Evolutionary conservation across 208 protist species (phyloP).

Genomic region (Leishmania martiniquensis): DNA sequence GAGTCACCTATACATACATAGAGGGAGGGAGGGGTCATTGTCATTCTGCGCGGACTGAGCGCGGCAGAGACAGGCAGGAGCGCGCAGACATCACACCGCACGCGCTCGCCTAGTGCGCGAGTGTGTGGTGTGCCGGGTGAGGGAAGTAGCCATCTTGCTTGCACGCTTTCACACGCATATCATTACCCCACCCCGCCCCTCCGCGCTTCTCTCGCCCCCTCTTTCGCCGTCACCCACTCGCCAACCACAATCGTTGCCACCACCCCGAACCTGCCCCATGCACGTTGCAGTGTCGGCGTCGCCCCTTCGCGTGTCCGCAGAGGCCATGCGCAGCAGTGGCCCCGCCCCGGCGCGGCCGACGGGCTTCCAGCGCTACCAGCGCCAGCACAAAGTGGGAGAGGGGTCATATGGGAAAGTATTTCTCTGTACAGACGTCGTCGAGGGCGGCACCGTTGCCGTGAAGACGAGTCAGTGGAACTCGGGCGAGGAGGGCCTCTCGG

Average conservation of each 20-base stretch:
- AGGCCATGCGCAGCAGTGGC: background rate
- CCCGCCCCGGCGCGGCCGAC: constrained; percentile 6
- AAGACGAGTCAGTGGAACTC: constrained; percentile 81
- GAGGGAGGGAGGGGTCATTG: background rate
- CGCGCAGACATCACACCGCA: background rate
- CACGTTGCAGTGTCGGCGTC: background rate
- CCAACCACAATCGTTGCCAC: background rate
- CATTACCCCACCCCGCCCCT: background rate
- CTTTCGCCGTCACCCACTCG: no score
- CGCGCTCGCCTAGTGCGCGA: no score
- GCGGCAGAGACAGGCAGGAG: background rate
- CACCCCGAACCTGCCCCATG: background rate
- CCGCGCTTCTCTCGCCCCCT: background rate
- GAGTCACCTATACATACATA: background rate
- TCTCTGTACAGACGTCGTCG: constrained; percentile 89
- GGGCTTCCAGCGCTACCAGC: constrained; percentile 72
- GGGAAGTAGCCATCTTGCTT: background rate
- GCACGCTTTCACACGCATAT: background rate
- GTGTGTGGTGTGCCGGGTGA: background rate
- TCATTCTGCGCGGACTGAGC: no score
- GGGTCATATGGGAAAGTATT: constrained; percentile 98
- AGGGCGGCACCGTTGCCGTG: constrained; percentile 70
- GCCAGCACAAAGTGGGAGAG: constrained; percentile 96
- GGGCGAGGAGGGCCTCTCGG: constrained; percentile 91
- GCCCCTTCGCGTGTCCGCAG: background rate